phyloP scores from a whole-genome alignment of 2,329 filamentous ascomycete species.

The Fusarium poae region DNA sequence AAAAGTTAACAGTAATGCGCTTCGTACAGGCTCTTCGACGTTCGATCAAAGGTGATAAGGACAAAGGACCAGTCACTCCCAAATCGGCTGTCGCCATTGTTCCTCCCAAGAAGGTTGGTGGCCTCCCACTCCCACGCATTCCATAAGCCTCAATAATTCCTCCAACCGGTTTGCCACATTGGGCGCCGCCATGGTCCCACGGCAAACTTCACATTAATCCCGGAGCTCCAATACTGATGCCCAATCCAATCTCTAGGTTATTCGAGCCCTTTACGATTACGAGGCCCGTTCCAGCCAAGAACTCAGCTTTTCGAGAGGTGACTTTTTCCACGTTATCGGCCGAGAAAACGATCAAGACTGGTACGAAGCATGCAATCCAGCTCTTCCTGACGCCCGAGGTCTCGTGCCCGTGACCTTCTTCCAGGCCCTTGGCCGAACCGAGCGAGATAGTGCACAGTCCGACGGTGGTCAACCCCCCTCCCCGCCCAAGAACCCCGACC shows the following conservation, averaged over 20 bases:
- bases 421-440: slow-evolving; percentile 90
- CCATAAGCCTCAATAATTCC: slow-evolving; percentile 38
- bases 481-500: slow-evolving; percentile 73
- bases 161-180: slow-evolving; percentile 26
- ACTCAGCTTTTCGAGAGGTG: slow-evolving; percentile 91
- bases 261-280: slow-evolving; percentile 96
- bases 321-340: slow-evolving; percentile 98
- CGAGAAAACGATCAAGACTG: slow-evolving; percentile 94
- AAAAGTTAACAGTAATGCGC: slow-evolving; percentile 60
- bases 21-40: slow-evolving; percentile 79
- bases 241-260: slow-evolving; percentile 72
- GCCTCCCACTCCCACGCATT: slow-evolving; percentile 26
- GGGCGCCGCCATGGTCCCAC: slow-evolving; percentile 31
- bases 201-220: slow-evolving; percentile 20
- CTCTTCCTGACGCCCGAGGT: slow-evolving; percentile 86
- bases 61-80: slow-evolving; percentile 80
- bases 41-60: slow-evolving; percentile 92
- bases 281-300: slow-evolving; percentile 81
- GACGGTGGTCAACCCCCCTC: slow-evolving; percentile 64
- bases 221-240: slow-evolving; percentile 40
- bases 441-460: slow-evolving; percentile 86
- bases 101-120: slow-evolving; percentile 88
- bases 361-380: slow-evolving; percentile 98
- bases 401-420: slow-evolving; percentile 96
- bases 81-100: slow-evolving; percentile 91